Evolutionary conservation across 73 alveolate genomes (phyloP).

Genomic region (Chromera velia): DNA sequence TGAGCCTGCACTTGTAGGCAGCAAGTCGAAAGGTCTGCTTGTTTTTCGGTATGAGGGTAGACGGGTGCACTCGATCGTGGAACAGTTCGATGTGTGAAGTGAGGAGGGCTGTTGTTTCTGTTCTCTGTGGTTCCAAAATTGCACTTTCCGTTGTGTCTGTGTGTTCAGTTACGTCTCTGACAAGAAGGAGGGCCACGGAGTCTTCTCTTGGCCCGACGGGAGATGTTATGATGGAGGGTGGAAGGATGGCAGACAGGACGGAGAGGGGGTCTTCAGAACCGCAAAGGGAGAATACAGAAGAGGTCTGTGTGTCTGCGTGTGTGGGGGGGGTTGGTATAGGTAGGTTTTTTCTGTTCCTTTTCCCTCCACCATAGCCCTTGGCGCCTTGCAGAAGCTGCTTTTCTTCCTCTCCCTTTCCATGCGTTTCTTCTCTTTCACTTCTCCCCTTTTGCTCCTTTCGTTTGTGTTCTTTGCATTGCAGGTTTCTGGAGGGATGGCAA

Average conservation of each 20-base stretch:
- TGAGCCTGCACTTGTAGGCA: too few relatives aligned
- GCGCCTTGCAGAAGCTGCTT: too few relatives aligned
- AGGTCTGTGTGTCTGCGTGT: not conserved
- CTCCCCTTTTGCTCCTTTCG: not conserved
- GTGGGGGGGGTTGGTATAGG: not conserved
- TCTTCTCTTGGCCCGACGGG: conserved; percentile 33
- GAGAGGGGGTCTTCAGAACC: conserved; percentile 25
- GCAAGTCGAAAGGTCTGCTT: too few relatives aligned
- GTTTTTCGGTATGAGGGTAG: too few relatives aligned
- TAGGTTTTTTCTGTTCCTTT: not conserved
- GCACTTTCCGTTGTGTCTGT: too few relatives aligned
- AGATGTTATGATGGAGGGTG: conserved; percentile 35
- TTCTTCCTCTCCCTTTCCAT: too few relatives aligned
- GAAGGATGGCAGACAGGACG: conserved; percentile 40
- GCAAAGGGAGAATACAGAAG: not conserved
- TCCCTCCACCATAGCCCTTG: not conserved
- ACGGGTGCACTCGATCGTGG: too few relatives aligned
- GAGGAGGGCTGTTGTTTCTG: too few relatives aligned
- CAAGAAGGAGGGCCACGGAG: conserved; percentile 42
- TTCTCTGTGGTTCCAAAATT: too few relatives aligned
- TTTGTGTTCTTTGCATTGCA: too few relatives aligned
- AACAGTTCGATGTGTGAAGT: too few relatives aligned
- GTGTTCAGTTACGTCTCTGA: too few relatives aligned
- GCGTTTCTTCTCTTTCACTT: not conserved
- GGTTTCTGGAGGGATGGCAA: not conserved